phyloP scores from a whole-genome alignment of 495 filamentous ascomycete species.

The Staphylotrichum tortipilum region DNA sequence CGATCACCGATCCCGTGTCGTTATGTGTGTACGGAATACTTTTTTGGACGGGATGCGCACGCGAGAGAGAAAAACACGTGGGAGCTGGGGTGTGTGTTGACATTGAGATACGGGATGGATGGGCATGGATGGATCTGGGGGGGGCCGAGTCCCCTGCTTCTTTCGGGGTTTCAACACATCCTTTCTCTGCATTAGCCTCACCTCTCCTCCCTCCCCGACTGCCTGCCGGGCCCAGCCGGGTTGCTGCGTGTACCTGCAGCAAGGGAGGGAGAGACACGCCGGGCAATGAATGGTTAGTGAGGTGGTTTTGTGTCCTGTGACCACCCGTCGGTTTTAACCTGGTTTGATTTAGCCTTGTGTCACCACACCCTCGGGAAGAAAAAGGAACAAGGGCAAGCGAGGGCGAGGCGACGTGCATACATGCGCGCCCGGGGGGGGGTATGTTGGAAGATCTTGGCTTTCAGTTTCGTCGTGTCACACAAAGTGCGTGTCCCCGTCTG shows the following conservation, averaged over 20 bases:
- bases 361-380: slow-evolving; percentile 9
- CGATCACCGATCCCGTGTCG: not conserved
- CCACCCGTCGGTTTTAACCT: not conserved
- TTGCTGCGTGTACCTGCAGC: not conserved
- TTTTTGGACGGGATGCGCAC: too few species aligned
- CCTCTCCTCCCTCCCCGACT: too few species aligned
- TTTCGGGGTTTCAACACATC: too few species aligned
- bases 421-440: too few species aligned
- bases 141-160: too few species aligned
- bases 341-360: slow-evolving; percentile 6
- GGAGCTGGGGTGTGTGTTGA: not conserved
- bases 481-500: too few species aligned
- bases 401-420: too few species aligned
- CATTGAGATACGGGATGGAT: not conserved
- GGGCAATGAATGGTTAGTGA: not conserved
- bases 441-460: not conserved
- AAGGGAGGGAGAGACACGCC: not conserved
- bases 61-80: not conserved
- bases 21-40: too few species aligned
- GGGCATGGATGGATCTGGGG: too few species aligned
- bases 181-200: too few species aligned
- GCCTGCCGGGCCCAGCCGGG: too few species aligned
- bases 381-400: not conserved
- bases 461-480: not conserved
- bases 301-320: not conserved